These are phyloP conservation scores for Jamesozyma jinghongensis DNA, from an alignment of 805 yeast genomes.

Conservation along the genomic window DNA sequence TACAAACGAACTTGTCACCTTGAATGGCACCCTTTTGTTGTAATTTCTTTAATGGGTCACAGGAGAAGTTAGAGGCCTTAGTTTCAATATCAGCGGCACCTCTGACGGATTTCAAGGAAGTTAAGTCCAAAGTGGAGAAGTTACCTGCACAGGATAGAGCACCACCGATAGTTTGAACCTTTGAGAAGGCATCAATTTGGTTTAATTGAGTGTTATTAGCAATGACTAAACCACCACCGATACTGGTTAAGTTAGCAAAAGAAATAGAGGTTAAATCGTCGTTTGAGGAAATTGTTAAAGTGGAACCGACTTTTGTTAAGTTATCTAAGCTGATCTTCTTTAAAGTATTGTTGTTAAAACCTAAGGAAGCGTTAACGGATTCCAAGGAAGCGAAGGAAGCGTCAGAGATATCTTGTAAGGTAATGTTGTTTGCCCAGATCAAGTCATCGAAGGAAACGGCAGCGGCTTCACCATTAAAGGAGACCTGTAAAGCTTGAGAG, in stretches of 20 bases:
- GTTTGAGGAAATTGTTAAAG: conserved; percentile 69
- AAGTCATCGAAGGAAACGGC: conserved; percentile 60
- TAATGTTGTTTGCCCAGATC: conserved; percentile 77
- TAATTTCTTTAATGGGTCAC: conserved; percentile 63
- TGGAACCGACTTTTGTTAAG: conserved; percentile 63
- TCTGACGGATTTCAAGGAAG: conserved; percentile 62
- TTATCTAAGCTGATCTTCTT: conserved; percentile 43
- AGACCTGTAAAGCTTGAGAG: conserved; percentile 62
- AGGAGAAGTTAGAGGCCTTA: conserved; percentile 60
- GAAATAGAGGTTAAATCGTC: conserved; percentile 57
- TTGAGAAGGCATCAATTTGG: conserved; percentile 62
- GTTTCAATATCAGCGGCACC: conserved; percentile 89
- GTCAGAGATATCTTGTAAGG: conserved; percentile 73
- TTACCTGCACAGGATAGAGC: conserved; percentile 74
- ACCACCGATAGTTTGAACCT: conserved; percentile 72
- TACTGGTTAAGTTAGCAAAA: conserved; percentile 56
- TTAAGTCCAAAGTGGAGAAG: conserved; percentile 71
- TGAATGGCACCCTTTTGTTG: conserved; percentile 73
- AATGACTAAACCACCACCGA: conserved; percentile 90
- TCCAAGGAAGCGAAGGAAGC: conserved; percentile 61
- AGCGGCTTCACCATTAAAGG: conserved; percentile 75
- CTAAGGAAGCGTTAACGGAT: conserved; percentile 69
- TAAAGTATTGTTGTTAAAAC: conserved; percentile 66
- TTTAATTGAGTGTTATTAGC: conserved; percentile 72
- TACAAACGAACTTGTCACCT: conserved; percentile 80